Evolutionary conservation across 2,329 filamentous ascomycete genomes (phyloP).

Genomic region (Trichoderma sp.): DNA sequence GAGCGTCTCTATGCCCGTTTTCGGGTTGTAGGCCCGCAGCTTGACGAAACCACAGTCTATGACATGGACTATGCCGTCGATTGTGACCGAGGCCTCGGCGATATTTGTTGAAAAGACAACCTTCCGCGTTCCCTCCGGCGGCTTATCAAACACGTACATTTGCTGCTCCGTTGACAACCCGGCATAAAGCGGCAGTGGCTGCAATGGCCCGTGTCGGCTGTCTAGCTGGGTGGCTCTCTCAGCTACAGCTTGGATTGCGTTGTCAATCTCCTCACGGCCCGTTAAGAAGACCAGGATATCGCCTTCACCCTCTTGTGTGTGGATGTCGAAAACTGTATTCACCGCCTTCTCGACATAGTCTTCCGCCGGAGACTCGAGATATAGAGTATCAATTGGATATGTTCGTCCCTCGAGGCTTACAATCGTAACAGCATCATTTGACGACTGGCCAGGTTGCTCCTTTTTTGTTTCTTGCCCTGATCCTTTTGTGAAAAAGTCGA

Average conservation of each 20-base stretch:
- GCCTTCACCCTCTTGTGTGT: conserved; percentile 73
- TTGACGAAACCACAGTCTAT: conserved; percentile 91
- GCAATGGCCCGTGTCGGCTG: conserved; percentile 29
- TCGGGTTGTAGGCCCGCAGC: conserved; percentile 78
- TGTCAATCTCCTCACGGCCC: conserved; percentile 89
- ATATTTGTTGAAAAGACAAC: conserved; percentile 95
- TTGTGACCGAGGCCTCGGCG: conserved; percentile 92
- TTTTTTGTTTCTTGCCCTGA: conserved; percentile 37
- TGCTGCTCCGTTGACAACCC: conserved; percentile 88
- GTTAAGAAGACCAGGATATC: conserved; percentile 92
- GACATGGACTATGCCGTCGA: conserved; percentile 87
- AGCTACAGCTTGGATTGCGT: conserved; percentile 72
- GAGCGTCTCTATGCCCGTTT: conserved; percentile 82
- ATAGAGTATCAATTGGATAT: conserved; percentile 85
- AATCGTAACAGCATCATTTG: conserved; percentile 48
- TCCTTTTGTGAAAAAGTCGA: conserved; percentile 66
- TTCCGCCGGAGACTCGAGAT: conserved; percentile 72
- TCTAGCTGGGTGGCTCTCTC: conserved; percentile 65
- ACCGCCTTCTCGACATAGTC: conserved; percentile 84
- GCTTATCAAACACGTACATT: conserved; percentile 88
- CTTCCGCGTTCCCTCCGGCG: conserved; percentile 79
- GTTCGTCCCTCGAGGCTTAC: conserved; percentile 84
- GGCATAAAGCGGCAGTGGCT: conserved; percentile 74
- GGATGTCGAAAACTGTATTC: conserved; percentile 82
- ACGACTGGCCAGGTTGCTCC: conserved; percentile 28